phyloP scores from a whole-genome alignment of 805 yeast genomes.

The Lipomyces spencermartinsiae region DNA sequence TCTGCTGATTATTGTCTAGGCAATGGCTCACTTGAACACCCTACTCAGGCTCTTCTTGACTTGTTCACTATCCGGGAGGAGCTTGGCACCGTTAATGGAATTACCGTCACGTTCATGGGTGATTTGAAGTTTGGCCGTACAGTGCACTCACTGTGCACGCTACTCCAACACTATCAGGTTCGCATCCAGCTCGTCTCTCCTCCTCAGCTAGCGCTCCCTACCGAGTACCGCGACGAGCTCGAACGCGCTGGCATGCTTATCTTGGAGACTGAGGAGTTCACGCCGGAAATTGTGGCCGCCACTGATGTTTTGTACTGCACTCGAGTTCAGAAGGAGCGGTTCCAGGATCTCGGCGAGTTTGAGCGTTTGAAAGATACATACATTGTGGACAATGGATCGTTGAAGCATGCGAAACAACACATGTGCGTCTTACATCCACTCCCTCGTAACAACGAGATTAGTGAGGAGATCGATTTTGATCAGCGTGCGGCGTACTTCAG shows the following conservation, averaged over 20 bases:
- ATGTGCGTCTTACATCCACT: constrained; percentile 99
- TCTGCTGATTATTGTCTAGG: constrained; percentile 9
- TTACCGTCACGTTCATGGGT: constrained; percentile 98
- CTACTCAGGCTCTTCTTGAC: constrained; percentile 97
- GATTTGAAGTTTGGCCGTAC: constrained; percentile 98
- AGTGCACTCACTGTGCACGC: constrained; percentile 91
- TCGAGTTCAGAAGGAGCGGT: constrained; percentile 97
- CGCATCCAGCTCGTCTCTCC: constrained; percentile 92
- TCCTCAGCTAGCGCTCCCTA: constrained; percentile 83
- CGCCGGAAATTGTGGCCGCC: constrained; percentile 82
- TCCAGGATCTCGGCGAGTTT: constrained; percentile 74
- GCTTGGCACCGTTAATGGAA: constrained; percentile 96
- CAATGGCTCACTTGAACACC: constrained; percentile 97
- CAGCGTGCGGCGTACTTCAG: constrained; percentile 99
- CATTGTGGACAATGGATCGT: constrained; percentile 88
- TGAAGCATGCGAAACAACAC: constrained; percentile 93
- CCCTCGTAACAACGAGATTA: constrained; percentile 95
- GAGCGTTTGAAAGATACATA: constrained; percentile 88
- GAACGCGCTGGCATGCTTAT: constrained; percentile 69
- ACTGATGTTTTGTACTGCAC: constrained; percentile 98
- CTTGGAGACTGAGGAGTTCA: constrained; percentile 74
- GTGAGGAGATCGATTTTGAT: constrained; percentile 98
- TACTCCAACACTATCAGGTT: constrained; percentile 90
- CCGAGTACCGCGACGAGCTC: constrained; percentile 70
- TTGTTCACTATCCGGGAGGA: constrained; percentile 98